phyloP scores from a whole-genome alignment of 78 protist species.

The slime mould (Dictyostelium discoideum) region dicty_2.7 NC_007088.5:819501-820000 shows the following conservation, averaged over 20 bases:
- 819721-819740: background rate
- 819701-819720: background rate
- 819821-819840: too few relatives aligned
- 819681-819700: slow-evolving; percentile 7
- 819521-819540: slow-evolving; percentile 71
- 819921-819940: too few relatives aligned
- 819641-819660: slow-evolving; percentile 28
- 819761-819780: background rate
- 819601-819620: slow-evolving; percentile 19
- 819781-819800: too few relatives aligned
- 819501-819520: slow-evolving; percentile 53
- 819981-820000: too few relatives aligned
- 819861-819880: too few relatives aligned
- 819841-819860: too few relatives aligned
- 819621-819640: slow-evolving; percentile 3
- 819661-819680: slow-evolving; percentile 46
- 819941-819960: too few relatives aligned
- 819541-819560: slow-evolving; percentile 29
- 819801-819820: too few relatives aligned
- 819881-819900: too few relatives aligned
- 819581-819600: slow-evolving; percentile 14
- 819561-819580: slow-evolving; percentile 51
- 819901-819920: too few relatives aligned
- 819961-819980: too few relatives aligned
- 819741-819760: background rate